phyloP scores from a whole-genome alignment of 495 filamentous ascomycete species.

The Aspergillus sparsus region DNA sequence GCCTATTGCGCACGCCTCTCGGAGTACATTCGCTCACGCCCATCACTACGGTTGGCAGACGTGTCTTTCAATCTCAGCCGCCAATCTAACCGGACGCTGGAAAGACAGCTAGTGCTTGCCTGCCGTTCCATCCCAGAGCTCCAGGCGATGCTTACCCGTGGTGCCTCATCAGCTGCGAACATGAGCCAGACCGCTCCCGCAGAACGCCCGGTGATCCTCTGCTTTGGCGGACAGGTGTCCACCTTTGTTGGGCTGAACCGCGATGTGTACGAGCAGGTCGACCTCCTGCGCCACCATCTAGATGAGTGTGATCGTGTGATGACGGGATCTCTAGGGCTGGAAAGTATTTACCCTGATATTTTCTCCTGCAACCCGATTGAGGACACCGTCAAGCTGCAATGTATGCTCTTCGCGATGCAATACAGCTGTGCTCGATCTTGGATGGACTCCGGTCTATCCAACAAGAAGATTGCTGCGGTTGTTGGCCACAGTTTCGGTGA shows the following conservation, averaged over 20 bases:
- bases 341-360: conserved; percentile 48
- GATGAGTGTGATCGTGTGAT: too few species aligned
- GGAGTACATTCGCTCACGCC: too few species aligned
- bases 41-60: too few species aligned
- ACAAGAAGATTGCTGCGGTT: conserved; percentile 29
- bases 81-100: too few species aligned
- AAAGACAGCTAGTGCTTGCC: too few species aligned
- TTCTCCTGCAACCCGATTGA: conserved; percentile 38
- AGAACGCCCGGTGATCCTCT: too few species aligned
- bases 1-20: too few species aligned
- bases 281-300: conserved; percentile 16
- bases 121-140: too few species aligned
- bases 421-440: conserved; percentile 46
- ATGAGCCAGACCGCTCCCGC: too few species aligned
- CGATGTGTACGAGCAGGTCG: conserved; percentile 31
- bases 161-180: too few species aligned
- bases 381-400: conserved; percentile 44
- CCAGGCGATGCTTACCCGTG: too few species aligned
- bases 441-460: conserved; percentile 40
- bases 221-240: conserved; percentile 27
- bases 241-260: conserved; percentile 33
- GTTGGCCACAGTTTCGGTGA: conserved; percentile 54
- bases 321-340: conserved; percentile 27
- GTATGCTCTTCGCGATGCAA: conserved; percentile 45
- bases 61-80: too few species aligned